Conservation (phyloP, 2,329 filamentous ascomycete genomes). For the Aspergillus brunneoviolaceus region DNA sequence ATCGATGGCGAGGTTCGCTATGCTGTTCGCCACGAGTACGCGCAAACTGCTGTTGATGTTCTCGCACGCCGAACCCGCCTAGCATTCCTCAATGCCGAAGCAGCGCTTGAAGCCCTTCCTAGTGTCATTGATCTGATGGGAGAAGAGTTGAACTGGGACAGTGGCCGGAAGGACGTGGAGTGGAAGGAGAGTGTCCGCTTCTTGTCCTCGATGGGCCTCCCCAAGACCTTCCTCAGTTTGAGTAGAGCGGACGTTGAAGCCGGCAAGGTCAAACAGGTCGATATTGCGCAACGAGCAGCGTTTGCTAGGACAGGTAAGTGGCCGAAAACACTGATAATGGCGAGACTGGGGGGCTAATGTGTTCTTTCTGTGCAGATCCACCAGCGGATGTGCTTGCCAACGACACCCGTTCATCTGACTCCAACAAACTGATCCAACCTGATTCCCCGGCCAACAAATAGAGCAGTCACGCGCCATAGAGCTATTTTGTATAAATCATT, state of each 20-base stretch:
- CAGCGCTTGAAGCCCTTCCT: conserved; percentile 81
- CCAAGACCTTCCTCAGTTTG: conserved; percentile 56
- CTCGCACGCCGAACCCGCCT: conserved; percentile 80
- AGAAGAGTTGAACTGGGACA: conserved; percentile 77
- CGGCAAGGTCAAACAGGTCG: conserved; percentile 51
- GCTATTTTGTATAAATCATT: conserved; percentile 27
- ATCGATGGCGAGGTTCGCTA: conserved; percentile 90
- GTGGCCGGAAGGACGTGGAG: conserved; percentile 69
- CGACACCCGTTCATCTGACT: conserved; percentile 32
- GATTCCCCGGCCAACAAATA: conserved; percentile 54
- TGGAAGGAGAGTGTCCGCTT: conserved; percentile 70
- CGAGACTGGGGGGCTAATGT: neutral
- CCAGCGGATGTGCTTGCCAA: conserved; percentile 41
- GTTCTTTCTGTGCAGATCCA: conserved; percentile 11
- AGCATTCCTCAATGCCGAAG: conserved; percentile 89
- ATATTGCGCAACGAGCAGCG: conserved; percentile 40
- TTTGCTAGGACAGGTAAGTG: conserved; percentile 45
- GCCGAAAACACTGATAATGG: neutral
- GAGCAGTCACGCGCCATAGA: conserved; percentile 17
- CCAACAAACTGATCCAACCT: conserved; percentile 45
- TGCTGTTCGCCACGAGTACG: conserved; percentile 84
- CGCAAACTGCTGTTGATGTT: conserved; percentile 85
- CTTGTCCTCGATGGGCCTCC: conserved; percentile 62
- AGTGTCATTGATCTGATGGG: conserved; percentile 86
- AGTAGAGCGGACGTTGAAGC: conserved; percentile 60